These are phyloP conservation scores for Dipodascus albidus DNA, from an alignment of 805 yeast species.

Conservation along the genomic window DNA sequence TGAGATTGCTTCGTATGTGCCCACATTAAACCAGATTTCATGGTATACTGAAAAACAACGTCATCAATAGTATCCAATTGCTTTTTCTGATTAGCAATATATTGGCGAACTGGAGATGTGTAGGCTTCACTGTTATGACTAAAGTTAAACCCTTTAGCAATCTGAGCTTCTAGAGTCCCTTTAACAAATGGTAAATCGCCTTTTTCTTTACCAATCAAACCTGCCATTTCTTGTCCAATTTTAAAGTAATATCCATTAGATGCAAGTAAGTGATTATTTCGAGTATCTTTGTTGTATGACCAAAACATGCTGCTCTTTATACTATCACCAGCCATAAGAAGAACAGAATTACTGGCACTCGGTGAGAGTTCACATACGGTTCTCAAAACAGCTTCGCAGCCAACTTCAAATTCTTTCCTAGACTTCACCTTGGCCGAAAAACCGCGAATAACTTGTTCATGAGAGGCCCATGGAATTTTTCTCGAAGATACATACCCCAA, in stretches of 20 bases:
- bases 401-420: constrained; percentile 29
- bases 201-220: constrained; percentile 15
- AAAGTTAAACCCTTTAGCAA: constrained; percentile 23
- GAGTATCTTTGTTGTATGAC: constrained; percentile 32
- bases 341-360: constrained; percentile 41
- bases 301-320: constrained; percentile 44
- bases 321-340: constrained; percentile 50
- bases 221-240: constrained; percentile 36
- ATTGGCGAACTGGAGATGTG: neutral
- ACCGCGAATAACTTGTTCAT: constrained; percentile 42
- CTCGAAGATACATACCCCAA: constrained; percentile 40
- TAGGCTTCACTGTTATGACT: constrained; percentile 1
- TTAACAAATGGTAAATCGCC: constrained; percentile 25
- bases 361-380: constrained; percentile 36
- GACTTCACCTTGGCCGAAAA: constrained; percentile 26
- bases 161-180: constrained; percentile 25
- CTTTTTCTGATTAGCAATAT: neutral
- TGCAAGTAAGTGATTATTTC: constrained; percentile 35
- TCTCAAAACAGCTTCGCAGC: constrained; percentile 50
- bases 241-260: constrained; percentile 33
- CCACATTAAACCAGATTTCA: constrained; percentile 7
- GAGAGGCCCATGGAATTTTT: constrained; percentile 40
- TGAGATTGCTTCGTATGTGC: constrained; percentile 31
- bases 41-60: neutral
- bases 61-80: neutral